Evolutionary conservation across 768 basidiomycete species (phyloP).

Genomic region (Tylopilus intermedius): DNA sequence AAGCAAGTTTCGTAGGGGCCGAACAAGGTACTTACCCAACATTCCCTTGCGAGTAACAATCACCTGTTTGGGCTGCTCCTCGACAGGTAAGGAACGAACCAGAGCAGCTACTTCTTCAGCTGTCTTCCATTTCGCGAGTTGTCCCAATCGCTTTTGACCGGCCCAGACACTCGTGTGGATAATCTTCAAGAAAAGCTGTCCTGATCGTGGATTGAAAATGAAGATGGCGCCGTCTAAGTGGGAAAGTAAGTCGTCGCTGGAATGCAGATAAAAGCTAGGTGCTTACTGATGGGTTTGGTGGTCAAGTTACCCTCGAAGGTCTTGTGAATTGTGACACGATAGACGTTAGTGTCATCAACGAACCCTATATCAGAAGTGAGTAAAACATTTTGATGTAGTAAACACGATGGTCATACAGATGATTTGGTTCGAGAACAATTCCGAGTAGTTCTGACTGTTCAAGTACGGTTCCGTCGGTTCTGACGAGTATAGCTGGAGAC

Average conservation of each 20-base stretch:
- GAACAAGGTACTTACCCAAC: conserved; percentile 57
- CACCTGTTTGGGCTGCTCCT: conserved; percentile 99
- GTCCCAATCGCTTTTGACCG: conserved; percentile 98
- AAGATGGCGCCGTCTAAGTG: conserved; percentile 84
- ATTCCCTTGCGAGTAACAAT: conserved; percentile 99
- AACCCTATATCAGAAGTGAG: conserved; percentile 60
- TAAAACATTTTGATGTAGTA: background rate
- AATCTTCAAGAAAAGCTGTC: conserved; percentile 96
- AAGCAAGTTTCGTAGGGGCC: background rate
- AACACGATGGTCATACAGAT: conserved; percentile 55
- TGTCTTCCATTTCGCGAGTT: conserved; percentile 99
- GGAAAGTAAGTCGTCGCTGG: background rate
- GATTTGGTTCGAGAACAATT: conserved; percentile 97
- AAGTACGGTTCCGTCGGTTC: conserved; percentile 99
- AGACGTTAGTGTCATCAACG: conserved; percentile 99
- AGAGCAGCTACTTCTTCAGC: conserved; percentile 99
- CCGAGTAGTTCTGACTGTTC: conserved; percentile 97
- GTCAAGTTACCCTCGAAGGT: conserved; percentile 99
- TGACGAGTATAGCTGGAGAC: conserved; percentile 95
- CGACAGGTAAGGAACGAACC: conserved; percentile 96
- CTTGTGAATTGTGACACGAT: conserved; percentile 98
- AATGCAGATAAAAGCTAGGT: background rate
- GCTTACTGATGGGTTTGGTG: conserved; percentile 92
- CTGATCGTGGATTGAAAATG: conserved; percentile 99
- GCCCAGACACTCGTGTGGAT: conserved; percentile 99